A percentile compares a stretch with the other conserved stretches of the same genome.
Conservation (phyloP, 371 early-diverging fungal species). For the Mortierella sp. region DNA sequence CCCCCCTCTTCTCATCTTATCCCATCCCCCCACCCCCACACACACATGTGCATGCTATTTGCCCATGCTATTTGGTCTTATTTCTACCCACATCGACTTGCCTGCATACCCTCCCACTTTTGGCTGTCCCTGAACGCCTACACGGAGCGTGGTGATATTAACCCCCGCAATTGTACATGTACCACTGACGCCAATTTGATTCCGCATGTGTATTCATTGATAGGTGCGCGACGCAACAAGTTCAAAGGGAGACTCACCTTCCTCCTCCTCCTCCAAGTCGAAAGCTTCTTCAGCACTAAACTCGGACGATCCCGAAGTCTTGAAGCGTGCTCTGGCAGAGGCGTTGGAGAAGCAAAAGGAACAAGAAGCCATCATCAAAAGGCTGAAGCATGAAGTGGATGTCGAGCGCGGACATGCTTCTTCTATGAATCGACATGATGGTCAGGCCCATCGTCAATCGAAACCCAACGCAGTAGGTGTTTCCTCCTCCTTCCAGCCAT, state of each 20-base stretch:
- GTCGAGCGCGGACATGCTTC: constrained; percentile 77
- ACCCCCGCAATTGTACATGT: too few species aligned
- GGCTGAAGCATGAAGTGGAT: constrained; percentile 71
- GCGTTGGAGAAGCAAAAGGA: constrained; percentile 56
- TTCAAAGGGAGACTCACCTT: constrained; percentile 16
- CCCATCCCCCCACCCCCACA: too few species aligned
- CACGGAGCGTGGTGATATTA: too few species aligned
- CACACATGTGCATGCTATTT: too few species aligned
- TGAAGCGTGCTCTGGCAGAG: constrained; percentile 55
- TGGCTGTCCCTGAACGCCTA: too few species aligned
- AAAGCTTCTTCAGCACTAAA: not conserved
- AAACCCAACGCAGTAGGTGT: constrained; percentile 70
- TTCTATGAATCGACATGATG: constrained; percentile 74
- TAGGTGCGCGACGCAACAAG: constrained; percentile 47
- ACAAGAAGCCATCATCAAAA: constrained; percentile 64
- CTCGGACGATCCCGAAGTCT: constrained; percentile 48
- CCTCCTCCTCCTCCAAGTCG: constrained; percentile 11
- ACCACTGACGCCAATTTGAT: too few species aligned
- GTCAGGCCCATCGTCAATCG: constrained; percentile 67
- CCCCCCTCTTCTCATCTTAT: too few species aligned
- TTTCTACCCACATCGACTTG: too few species aligned
- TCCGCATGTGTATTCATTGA: too few species aligned
- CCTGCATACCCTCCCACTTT: too few species aligned
- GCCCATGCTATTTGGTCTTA: too few species aligned
- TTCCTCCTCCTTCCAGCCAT: not conserved